Conservation (phyloP, 164 flowering plant species). For the Liriodendron chinense region DNA sequence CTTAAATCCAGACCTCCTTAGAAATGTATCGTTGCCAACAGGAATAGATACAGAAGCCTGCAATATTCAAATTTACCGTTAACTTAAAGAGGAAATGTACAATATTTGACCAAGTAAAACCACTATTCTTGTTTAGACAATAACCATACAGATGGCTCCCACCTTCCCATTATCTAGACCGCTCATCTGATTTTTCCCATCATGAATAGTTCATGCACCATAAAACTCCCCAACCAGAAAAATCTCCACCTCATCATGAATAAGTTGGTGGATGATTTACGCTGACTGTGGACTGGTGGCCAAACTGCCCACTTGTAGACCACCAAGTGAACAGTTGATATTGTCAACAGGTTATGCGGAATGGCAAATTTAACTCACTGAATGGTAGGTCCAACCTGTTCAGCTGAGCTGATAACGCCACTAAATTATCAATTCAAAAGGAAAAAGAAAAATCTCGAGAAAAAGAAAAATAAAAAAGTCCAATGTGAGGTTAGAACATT, state of each 20-base stretch:
- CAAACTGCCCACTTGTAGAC: background rate
- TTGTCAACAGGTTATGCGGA: background rate
- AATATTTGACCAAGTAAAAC: background rate
- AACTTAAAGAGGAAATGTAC: background rate
- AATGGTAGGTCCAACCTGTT: background rate
- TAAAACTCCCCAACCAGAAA: background rate
- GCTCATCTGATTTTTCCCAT: background rate
- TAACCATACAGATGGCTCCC: background rate
- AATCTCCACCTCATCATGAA: too few species aligned
- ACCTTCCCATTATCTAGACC: background rate
- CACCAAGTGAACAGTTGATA: background rate
- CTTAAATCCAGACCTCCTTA: slow-evolving; percentile 34
- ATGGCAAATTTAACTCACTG: background rate
- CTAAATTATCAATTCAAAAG: background rate
- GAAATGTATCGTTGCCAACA: slow-evolving; percentile 33
- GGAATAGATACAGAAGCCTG: slow-evolving; percentile 50
- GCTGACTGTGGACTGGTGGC: background rate
- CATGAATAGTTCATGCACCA: background rate
- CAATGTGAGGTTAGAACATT: background rate
- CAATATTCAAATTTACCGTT: slow-evolving; percentile 11
- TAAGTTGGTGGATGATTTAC: background rate
- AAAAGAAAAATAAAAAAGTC: background rate
- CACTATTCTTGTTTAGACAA: background rate
- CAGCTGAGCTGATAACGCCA: background rate
- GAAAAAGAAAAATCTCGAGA: background rate